These are phyloP conservation scores for Ophiostoma quercus DNA, from an alignment of 2,329 filamentous ascomycete genomes.

Conservation along the genomic window DNA sequence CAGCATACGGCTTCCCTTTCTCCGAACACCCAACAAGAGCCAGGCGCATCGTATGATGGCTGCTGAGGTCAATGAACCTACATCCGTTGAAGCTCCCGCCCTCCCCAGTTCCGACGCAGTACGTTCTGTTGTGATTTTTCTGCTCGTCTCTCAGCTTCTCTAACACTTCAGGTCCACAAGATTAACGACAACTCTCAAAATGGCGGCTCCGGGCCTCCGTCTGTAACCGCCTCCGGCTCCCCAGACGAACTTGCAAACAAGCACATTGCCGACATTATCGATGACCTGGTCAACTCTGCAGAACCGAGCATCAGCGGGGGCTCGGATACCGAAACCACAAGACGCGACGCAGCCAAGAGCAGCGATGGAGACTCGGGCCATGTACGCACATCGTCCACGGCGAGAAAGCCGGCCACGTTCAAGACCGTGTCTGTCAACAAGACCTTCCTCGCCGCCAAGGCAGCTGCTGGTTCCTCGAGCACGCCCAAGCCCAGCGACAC, in stretches of 20 bases:
- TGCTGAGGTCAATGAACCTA: conserved; percentile 54
- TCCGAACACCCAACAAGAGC: conserved; percentile 30
- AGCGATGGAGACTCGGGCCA: conserved; percentile 57
- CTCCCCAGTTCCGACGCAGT: conserved; percentile 44
- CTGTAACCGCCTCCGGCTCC: conserved; percentile 35
- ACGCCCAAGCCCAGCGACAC: conserved; percentile 50
- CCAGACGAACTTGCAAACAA: conserved; percentile 53
- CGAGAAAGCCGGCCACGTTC: conserved; percentile 73
- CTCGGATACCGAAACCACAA: conserved; percentile 70
- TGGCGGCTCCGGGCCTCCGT: conserved; percentile 43
- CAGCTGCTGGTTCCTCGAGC: conserved; percentile 39
- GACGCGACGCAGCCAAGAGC: conserved; percentile 49
- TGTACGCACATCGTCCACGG: conserved; percentile 51
- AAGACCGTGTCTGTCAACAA: conserved; percentile 83
- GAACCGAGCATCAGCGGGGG: conserved; percentile 67
- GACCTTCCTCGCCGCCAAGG: conserved; percentile 73
- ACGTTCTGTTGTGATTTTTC: conserved; percentile 26
- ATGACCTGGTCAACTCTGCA: conserved; percentile 56
- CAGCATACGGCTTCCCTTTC: conserved; percentile 25
- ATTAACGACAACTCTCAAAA: conserved; percentile 42
- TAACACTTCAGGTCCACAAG: conserved; percentile 33
- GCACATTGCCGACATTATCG: conserved; percentile 51
- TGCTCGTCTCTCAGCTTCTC: neutral
- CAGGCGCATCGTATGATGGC: conserved; percentile 57
- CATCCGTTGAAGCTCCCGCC: conserved; percentile 50